phyloP scores from a whole-genome alignment of 2,329 filamentous ascomycete genomes.

The Venturia aucupariae region DNA sequence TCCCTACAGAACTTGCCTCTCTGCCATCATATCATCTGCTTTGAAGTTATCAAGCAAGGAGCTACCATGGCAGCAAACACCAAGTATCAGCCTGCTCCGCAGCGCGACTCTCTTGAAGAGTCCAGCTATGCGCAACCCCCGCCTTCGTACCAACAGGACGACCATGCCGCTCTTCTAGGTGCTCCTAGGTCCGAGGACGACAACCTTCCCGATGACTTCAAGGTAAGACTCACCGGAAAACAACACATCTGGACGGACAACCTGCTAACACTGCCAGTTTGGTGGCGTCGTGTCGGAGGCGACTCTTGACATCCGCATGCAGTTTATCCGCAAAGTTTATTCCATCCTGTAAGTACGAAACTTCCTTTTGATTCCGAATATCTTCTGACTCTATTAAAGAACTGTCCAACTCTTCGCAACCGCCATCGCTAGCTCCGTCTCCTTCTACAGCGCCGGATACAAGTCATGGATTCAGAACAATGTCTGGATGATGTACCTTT shows the following conservation, averaged over 20 bases:
- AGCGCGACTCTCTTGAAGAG: slow-evolving; percentile 78
- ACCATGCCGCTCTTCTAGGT: slow-evolving; percentile 50
- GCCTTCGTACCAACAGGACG: slow-evolving; percentile 65
- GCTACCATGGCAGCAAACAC: slow-evolving; percentile 59
- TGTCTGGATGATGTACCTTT: slow-evolving; percentile 75
- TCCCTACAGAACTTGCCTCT: neutral
- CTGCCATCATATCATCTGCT: neutral
- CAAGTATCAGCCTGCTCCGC: slow-evolving; percentile 75
- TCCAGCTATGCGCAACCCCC: slow-evolving; percentile 62
- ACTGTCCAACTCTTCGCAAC: slow-evolving; percentile 90
- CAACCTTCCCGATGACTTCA: slow-evolving; percentile 95
- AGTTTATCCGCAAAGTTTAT: slow-evolving; percentile 96
- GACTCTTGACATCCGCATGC: slow-evolving; percentile 90
- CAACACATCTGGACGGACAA: neutral
- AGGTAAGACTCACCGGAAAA: slow-evolving; percentile 44
- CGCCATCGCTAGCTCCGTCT: slow-evolving; percentile 67
- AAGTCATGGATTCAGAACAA: slow-evolving; percentile 80
- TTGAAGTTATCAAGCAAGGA: neutral
- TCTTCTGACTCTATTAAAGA: slow-evolving; percentile 25
- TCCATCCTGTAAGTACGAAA: slow-evolving; percentile 60
- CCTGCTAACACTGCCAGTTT: slow-evolving; percentile 48
- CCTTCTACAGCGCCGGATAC: slow-evolving; percentile 75
- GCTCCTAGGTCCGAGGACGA: slow-evolving; percentile 71
- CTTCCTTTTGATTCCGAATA: neutral
- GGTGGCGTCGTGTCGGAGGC: slow-evolving; percentile 89